Evolutionary conservation across 108 stramenopile genomes (phyloP), one percentile per base, ranked within the genome.

Genomic region (Cyclotella atomus): DNA sequence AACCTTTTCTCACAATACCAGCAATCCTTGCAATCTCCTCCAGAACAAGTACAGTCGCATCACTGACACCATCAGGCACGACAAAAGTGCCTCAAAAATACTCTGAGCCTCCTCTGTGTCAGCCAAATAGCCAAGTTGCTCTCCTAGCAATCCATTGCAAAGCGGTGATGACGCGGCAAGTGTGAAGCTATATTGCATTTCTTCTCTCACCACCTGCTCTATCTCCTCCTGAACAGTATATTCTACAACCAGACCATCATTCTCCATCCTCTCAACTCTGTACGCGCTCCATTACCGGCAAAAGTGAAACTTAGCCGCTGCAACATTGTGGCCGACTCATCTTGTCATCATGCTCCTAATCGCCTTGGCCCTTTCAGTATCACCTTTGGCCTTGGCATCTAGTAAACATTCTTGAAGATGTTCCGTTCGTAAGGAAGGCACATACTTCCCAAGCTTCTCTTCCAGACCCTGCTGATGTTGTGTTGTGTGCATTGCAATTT

Each of bases 301-400:
- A 55, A 55, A 15, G 54, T 9, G 17, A 28, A 55, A 24, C 6
- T 24, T 3, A 55, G 28, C 2, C 7, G 4, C 5, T 4, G n/a
- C 59, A 32, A 60, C 59, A 36, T 60, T 3, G 8, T 9, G 34
- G 4, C 36, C 5, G 2, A 36, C 20, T 38, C 35, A 32, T 34
- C 59, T 12, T 12, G 32, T 36, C 35, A 38, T 38, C 35, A 38
- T 60, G 16, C 8, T 19, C 16, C 19, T 19, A 20, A 38, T 34
- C 4, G 59, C 32, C 19, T 36, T 60, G 32, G 59, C 59, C 20
- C 59, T 15, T n/a, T 60, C 59, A 7, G 34, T 19, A 36, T 60
- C 35, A 9, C 17, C 34, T 6, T 34, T 60, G 10, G 8, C 34
- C 36, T 60, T 34, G 2, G 59, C 59, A 2, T 60, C 59, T 27